Conservation (phyloP, 2,329 filamentous ascomycete species). For the Ophiostoma tasmaniense region DNA sequence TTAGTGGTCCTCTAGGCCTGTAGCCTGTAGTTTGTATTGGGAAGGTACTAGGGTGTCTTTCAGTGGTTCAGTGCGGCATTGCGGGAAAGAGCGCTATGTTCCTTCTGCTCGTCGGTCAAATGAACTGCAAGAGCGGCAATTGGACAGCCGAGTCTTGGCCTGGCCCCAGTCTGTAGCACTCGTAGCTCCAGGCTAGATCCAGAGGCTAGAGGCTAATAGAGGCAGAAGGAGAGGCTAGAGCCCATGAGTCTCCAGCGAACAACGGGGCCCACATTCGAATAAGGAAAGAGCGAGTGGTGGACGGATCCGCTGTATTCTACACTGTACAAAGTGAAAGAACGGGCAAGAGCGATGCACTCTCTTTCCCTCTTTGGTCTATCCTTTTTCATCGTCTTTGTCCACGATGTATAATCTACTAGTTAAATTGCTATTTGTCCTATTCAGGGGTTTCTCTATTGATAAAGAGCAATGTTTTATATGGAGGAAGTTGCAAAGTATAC, state of each 20-base stretch:
- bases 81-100: constrained; percentile 5
- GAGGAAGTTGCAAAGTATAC: too few relatives aligned
- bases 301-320: background rate
- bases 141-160: constrained; percentile 14
- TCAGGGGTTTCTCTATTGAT: background rate
- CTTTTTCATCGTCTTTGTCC: background rate
- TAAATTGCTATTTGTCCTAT: background rate
- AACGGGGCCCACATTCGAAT: constrained; percentile 2
- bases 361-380: background rate
- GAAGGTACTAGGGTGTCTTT: background rate
- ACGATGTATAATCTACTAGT: background rate
- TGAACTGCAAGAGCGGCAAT: constrained; percentile 19
- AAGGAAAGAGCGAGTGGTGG: constrained; percentile 8
- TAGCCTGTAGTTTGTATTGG: background rate
- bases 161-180: background rate
- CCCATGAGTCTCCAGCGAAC: background rate
- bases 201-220: too few relatives aligned
- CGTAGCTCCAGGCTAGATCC: background rate
- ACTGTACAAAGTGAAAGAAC: background rate
- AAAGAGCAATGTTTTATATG: background rate
- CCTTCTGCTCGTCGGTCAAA: constrained; percentile 17
- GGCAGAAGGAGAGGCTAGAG: background rate
- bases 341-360: background rate
- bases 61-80: constrained; percentile 4
- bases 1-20: background rate